These are phyloP conservation scores for Taphrina flavorubra DNA, from an alignment of 1,139 yeast genomes.

Conservation along the genomic window DNA sequence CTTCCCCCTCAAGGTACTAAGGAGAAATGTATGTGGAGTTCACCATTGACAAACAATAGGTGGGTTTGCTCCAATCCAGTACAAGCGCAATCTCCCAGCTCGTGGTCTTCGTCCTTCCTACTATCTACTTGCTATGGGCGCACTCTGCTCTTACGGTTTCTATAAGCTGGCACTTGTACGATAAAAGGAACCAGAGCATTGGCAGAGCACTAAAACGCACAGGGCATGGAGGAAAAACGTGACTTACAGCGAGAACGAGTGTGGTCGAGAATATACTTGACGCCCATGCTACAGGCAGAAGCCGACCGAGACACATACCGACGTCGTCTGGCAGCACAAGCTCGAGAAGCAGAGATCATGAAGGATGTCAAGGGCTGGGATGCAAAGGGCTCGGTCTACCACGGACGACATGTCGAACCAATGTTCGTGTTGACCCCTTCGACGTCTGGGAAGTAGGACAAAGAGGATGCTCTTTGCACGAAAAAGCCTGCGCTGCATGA, in stretches of 20 bases:
- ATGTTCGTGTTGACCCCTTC: conserved; percentile 34
- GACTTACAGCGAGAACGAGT: conserved; percentile 77
- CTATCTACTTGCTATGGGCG: conserved; percentile 53
- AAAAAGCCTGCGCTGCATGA: not conserved
- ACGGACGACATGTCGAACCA: conserved; percentile 44
- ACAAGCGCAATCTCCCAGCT: conserved; percentile 72
- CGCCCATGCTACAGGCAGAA: conserved; percentile 81
- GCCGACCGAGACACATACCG: conserved; percentile 80
- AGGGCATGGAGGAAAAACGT: conserved; percentile 48
- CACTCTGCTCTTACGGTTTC: conserved; percentile 71
- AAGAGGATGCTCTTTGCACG: not conserved
- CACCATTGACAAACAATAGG: conserved; percentile 20
- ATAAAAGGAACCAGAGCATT: not conserved
- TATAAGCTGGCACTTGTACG: conserved; percentile 62
- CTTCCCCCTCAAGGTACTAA: conserved; percentile 73
- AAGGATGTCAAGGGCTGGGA: conserved; percentile 65
- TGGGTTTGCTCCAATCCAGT: conserved; percentile 34
- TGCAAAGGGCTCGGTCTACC: conserved; percentile 58
- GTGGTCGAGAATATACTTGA: conserved; percentile 76
- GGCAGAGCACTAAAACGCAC: not conserved
- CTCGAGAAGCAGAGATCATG: conserved; percentile 71
- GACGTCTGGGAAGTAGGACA: conserved; percentile 2
- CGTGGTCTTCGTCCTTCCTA: conserved; percentile 82
- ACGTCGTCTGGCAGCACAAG: conserved; percentile 69
- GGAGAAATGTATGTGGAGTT: not conserved